Evolutionary conservation across 2,329 filamentous ascomycete species (phyloP), one percentile per base, ranked within the genome.

Genomic region (Colletotrichum lupini): DNA sequence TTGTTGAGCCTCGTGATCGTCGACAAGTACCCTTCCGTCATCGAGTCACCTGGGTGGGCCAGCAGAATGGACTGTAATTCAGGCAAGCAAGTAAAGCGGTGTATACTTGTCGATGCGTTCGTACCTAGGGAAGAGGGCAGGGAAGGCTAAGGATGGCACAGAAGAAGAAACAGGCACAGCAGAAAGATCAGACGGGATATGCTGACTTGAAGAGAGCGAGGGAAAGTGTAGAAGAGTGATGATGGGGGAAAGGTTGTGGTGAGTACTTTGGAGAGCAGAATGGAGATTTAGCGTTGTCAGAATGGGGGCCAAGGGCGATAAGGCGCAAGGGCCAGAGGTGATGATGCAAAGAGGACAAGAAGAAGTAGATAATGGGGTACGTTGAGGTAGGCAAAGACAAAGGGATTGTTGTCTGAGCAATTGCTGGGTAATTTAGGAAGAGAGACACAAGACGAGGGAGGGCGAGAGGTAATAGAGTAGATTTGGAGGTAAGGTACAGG

Each of bases 181-280:
- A 42, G 37, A 49, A 73, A 73, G 61, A 73, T 73, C 71, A 66
- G 71, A 73, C 37, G 71, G 60, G 70, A 57, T 70, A 71, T 61
- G 66, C 67, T 65, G 63, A 32, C 19, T 65, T 19, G 42, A 16
- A 59, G 28, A 35, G 28, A 37, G 19, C 24, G 55, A 57, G 56
- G 22, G 49, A 65, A 59, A 60, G 61, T 16, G 26, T 35, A 46
- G n/a, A 58, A 61, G 55, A 55, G 22, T 32, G 61, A 49, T 28
- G 53, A 26, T 16, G 42, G 35, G 14, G 30, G 14, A 24, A 55
- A 52, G 16, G 32, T 22, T 30, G 32, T 26, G 59, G 49, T 22
- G 9, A 8, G 26, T 26, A 53, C 32, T 35, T 35, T 35, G 32
- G 11, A 35, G 68, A 26, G 24, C 53, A 24, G 30, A 67, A 67